Evolutionary conservation across 2,329 filamentous ascomycete species (phyloP).

Genomic region (Colletotrichum tamarilloi): DNA sequence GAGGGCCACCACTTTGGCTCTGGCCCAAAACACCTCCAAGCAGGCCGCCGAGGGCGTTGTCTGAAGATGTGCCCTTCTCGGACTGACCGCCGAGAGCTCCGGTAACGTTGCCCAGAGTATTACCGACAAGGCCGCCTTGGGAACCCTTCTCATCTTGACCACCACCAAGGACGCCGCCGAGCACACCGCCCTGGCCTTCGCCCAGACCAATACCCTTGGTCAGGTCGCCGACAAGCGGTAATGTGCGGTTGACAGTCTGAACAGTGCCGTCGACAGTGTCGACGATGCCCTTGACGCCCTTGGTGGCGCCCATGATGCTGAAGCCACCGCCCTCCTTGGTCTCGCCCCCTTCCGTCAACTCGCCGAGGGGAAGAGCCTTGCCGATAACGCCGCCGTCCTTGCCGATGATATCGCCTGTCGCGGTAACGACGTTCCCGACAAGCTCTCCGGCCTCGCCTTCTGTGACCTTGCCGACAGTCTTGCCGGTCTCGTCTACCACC

Average conservation of each 20-base stretch:
- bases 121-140: constrained; percentile 10
- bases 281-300: constrained; percentile 39
- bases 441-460: constrained; percentile 54
- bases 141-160: constrained; percentile 1
- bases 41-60: constrained; percentile 10
- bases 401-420: constrained; percentile 48
- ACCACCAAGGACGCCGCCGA: constrained; percentile 29
- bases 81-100: constrained; percentile 10
- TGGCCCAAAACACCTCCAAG: constrained; percentile 20
- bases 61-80: constrained; percentile 9
- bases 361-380: constrained; percentile 49
- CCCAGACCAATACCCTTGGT: constrained; percentile 36
- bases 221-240: constrained; percentile 35
- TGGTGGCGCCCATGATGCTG: constrained; percentile 44
- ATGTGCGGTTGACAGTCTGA: constrained; percentile 39
- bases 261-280: constrained; percentile 37
- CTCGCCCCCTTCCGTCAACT: constrained; percentile 53
- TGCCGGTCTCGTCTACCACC: constrained; percentile 56
- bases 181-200: constrained; percentile 30
- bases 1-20: constrained; percentile 16
- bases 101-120: neutral
- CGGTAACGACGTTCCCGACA: constrained; percentile 52
- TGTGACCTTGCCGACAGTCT: constrained; percentile 54
- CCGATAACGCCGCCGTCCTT: constrained; percentile 54
- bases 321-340: constrained; percentile 44